Conservation (phyloP, 2,329 filamentous ascomycete species). For the Scleromitrula shiraiana region DNA sequence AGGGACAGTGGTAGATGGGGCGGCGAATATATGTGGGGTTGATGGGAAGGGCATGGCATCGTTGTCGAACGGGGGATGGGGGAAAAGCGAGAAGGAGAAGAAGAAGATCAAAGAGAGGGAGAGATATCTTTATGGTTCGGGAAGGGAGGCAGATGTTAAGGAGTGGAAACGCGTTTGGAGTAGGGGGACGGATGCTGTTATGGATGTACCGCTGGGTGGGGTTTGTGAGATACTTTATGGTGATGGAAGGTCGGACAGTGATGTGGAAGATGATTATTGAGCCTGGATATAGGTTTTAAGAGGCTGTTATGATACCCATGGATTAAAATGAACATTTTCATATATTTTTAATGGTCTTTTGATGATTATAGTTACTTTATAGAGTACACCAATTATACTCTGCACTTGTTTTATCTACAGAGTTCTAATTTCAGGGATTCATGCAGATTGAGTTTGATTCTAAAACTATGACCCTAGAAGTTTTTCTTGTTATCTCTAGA, state of each 20-base stretch:
- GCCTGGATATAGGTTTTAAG: no score
- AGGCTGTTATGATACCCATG: no score
- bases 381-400: no score
- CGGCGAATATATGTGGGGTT: constrained; percentile 75
- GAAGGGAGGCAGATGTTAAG: constrained; percentile 12
- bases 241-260: constrained; percentile 31
- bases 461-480: no score
- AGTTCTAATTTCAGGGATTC: no score
- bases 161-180: constrained; percentile 84
- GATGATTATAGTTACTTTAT: no score
- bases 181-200: constrained; percentile 88
- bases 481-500: no score
- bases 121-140: no score
- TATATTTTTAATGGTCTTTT: no score
- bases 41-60: constrained; percentile 55
- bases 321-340: no score
- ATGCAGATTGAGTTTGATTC: no score
- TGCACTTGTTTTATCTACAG: no score
- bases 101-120: constrained; percentile 24
- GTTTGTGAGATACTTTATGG: constrained; percentile 94
- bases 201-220: constrained; percentile 92
- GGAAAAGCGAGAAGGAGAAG: constrained; percentile 23
- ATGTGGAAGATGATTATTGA: not conserved
- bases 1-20: constrained; percentile 88
- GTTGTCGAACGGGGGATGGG: constrained; percentile 28